These are phyloP conservation scores for Mucor plumbeus DNA, from an alignment of 371 early-diverging fungal genomes.

Conservation along the genomic window DNA sequence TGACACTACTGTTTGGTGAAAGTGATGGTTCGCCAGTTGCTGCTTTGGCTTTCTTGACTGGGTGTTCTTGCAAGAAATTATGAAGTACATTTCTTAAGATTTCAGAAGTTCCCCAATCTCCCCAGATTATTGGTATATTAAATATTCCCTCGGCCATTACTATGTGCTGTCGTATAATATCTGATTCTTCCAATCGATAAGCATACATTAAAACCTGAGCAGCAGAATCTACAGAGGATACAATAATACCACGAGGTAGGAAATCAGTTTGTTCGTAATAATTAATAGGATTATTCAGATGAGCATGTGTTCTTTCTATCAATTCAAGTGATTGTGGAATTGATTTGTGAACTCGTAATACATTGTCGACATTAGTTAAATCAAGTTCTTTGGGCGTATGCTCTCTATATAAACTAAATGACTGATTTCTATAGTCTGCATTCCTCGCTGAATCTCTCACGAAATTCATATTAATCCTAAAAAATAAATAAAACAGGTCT, in stretches of 20 bases:
- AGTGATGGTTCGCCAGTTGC: neutral
- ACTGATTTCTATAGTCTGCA: neutral
- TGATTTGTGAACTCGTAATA: conserved; percentile 3
- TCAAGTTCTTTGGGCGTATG: conserved; percentile 7
- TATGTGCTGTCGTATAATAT: conserved; percentile 14
- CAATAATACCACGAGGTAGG: conserved; percentile 19
- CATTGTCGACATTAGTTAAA: conserved; percentile 17
- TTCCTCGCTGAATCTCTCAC: conserved; percentile 1
- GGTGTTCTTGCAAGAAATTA: conserved; percentile 12
- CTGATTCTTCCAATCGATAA: conserved; percentile 12
- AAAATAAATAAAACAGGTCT: conserved; percentile 14
- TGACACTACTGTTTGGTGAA: neutral
- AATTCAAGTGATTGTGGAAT: conserved; percentile 3
- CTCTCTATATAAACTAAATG: conserved; percentile 5
- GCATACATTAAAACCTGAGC: conserved; percentile 24
- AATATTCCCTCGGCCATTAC: conserved; percentile 13
- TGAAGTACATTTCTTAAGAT: neutral
- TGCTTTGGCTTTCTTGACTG: neutral
- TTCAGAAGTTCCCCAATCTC: conserved; percentile 15
- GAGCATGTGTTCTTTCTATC: neutral
- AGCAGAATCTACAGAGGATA: conserved; percentile 18
- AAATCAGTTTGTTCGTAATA: conserved; percentile 4
- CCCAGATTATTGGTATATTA: conserved; percentile 10
- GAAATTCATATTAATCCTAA: conserved; percentile 19
- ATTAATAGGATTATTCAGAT: conserved; percentile 15